These are phyloP conservation scores for Kurtzmaniella fragi DNA, from an alignment of 805 yeast species.

Conservation along the genomic window DNA sequence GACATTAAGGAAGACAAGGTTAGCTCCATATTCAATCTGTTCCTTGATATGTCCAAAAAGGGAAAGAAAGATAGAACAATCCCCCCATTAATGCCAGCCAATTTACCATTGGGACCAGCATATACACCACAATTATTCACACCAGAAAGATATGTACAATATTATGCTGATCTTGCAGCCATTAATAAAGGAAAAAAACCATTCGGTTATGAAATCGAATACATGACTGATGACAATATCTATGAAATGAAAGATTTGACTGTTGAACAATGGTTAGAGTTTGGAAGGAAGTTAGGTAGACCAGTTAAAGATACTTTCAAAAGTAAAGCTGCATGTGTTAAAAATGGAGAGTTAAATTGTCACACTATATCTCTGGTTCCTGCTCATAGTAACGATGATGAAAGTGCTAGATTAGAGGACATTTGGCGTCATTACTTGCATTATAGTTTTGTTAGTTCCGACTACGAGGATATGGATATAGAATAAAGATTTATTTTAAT, in stretches of 20 bases:
- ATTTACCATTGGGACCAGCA: constrained; percentile 66
- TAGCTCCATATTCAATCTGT: constrained; percentile 3
- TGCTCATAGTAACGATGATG: constrained; percentile 3
- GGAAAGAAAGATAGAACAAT: constrained; percentile 50
- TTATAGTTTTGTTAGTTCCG: constrained; percentile 60
- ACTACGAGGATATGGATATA: constrained; percentile 49
- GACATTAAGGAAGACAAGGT: constrained; percentile 20
- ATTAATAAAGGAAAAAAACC: constrained; percentile 41
- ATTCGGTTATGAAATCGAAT: constrained; percentile 62
- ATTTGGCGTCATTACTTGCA: constrained; percentile 55
- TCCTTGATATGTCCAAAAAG: neutral
- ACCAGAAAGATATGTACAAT: constrained; percentile 70
- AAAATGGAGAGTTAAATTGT: constrained; percentile 7
- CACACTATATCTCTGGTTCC: constrained; percentile 4
- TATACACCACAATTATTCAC: constrained; percentile 66
- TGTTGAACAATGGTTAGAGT: constrained; percentile 57
- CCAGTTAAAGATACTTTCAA: constrained; percentile 21
- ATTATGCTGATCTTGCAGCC: constrained; percentile 56
- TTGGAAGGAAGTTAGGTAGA: constrained; percentile 50
- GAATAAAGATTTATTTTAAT: neutral
- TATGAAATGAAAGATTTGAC: constrained; percentile 50
- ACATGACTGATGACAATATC: constrained; percentile 59
- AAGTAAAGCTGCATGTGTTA: constrained; percentile 4
- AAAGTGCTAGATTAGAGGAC: constrained; percentile 21
- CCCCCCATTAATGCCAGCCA: constrained; percentile 56